Conservation (phyloP, 768 basidiomycete species). For the Suillus subalutaceus region DNA sequence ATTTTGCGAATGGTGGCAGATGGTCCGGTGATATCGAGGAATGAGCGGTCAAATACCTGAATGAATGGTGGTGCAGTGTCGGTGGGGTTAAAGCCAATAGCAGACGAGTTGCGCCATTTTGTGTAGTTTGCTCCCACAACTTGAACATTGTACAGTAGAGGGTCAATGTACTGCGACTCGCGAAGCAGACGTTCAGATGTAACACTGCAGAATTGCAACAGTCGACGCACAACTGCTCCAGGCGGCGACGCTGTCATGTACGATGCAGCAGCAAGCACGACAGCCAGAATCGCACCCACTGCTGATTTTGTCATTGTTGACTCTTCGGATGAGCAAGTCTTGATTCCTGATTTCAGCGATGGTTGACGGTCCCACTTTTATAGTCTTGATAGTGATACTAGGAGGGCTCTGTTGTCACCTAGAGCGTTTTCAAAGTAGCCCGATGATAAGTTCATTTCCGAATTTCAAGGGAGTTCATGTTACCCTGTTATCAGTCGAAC, state of each 20-base stretch:
- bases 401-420: not conserved
- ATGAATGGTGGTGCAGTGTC: constrained; percentile 57
- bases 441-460: not conserved
- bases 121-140: constrained; percentile 44
- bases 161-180: constrained; percentile 55
- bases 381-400: no score
- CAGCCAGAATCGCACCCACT: not conserved
- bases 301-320: not conserved
- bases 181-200: constrained; percentile 1
- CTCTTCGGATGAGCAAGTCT: not conserved
- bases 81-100: constrained; percentile 58
- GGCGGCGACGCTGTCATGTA: not conserved
- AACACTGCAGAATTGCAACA: not conserved
- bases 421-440: not conserved
- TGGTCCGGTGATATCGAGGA: constrained; percentile 58
- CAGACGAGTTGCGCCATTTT: constrained; percentile 32
- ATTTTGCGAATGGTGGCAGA: constrained; percentile 58
- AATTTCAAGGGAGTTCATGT: no score
- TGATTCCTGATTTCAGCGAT: not conserved
- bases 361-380: no score
- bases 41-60: constrained; percentile 50
- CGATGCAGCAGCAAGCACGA: not conserved
- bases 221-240: constrained; percentile 7
- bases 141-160: constrained; percentile 49
- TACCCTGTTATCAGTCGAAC: no score